Base-by-base conservation (phyloP, 2,329 filamentous ascomycete species). In the Fusarium zealandicum region DNA sequence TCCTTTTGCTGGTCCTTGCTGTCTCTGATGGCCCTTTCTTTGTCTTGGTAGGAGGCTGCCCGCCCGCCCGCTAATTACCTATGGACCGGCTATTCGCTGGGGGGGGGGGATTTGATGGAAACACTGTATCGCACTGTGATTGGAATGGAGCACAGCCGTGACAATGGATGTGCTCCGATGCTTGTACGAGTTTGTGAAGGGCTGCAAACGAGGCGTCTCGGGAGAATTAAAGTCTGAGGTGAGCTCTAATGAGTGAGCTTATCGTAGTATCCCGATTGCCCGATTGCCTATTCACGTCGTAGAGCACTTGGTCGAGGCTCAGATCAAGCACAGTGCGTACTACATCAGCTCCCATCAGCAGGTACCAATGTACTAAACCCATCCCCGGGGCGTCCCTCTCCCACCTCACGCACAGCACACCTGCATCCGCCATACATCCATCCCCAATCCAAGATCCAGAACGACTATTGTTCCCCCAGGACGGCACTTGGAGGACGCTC, bases 361-460 rank as follows among this genome's bases (percentile, higher is more conserved):
- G 35, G 54, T 55, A 62, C 58, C 43, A 44, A 12, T 39, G 37
- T 44, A 42, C 59, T 63, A 59, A 57, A 47, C 57, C 22, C 22
- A 25, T 25, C 22, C 22, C 59, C 59, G n/a, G n/a, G n/a, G n/a
- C 36, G 43, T 59, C 32, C 33, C 20, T n/a, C n/a, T n/a, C n/a
- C 17, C 25, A 25, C 18, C 40, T 35, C 31, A 30, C 46, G 41
- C 54, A 48, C 57, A 58, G 60, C 46, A 59, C 57, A 62, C 59
- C 57, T 64, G 64, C 58, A 57, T 62, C 57, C 46, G 39, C 42
- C 31, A 37, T 32, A 48, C 51, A 47, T 48, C 46, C 50, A 47
- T 41, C 18, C 49, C 59, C 51, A 59, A 56, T 59, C 51, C 57
- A 54, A 61, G 59, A 63, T 64, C 52, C 57, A 63, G 59, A 63